These are phyloP conservation scores for Hanseniaspora meyeri DNA, from an alignment of 805 yeast species.

Conservation along the genomic window DNA sequence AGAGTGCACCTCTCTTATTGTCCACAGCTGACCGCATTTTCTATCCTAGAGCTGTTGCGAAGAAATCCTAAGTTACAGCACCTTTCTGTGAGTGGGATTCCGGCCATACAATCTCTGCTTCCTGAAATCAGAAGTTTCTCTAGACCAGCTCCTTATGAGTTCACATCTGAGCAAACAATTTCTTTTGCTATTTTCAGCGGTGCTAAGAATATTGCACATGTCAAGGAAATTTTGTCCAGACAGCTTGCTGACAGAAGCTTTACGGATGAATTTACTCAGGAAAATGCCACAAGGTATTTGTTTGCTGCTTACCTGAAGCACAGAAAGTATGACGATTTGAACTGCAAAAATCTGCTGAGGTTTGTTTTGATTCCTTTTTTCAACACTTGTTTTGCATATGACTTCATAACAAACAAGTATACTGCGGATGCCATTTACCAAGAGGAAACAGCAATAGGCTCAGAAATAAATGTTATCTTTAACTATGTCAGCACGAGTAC, in stretches of 20 bases:
- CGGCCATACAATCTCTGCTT: background rate
- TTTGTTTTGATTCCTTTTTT: background rate
- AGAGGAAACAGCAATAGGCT: background rate
- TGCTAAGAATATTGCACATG: background rate
- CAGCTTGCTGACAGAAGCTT: background rate
- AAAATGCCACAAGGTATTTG: background rate
- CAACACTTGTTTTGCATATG: conserved; percentile 2
- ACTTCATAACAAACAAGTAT: conserved; percentile 4
- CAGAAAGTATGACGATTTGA: conserved; percentile 1
- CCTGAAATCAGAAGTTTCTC: background rate
- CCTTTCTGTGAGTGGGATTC: conserved; percentile 8
- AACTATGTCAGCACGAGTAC: background rate
- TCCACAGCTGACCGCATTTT: background rate
- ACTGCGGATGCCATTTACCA: background rate
- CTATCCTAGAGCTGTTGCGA: conserved; percentile 7
- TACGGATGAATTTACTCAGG: background rate
- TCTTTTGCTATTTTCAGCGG: conserved; percentile 11
- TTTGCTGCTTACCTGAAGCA: background rate
- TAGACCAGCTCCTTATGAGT: conserved; percentile 4
- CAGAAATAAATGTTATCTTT: background rate
- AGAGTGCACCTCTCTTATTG: conserved; percentile 9
- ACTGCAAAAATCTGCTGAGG: background rate
- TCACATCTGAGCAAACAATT: conserved; percentile 7
- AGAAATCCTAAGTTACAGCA: conserved; percentile 8
- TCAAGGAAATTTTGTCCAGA: background rate